Percentiles rank a stretch among this genome's conserved stretches.
Evolutionary conservation across 2,329 filamentous ascomycete species (phyloP).

Genomic region (Akanthomyces dipterigenus): DNA sequence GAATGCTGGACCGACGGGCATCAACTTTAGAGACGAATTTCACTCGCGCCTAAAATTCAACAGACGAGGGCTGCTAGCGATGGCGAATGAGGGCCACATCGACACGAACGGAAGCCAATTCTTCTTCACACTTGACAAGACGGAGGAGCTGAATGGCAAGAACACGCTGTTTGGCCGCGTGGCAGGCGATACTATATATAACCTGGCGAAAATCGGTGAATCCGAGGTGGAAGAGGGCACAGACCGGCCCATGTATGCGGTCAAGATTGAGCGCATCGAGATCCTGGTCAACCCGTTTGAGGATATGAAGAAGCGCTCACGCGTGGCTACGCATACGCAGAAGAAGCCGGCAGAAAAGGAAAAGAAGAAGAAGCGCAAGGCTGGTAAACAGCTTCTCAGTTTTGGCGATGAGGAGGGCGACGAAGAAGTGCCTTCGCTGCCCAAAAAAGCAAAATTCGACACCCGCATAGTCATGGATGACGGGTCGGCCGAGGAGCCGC

Average conservation of each 20-base stretch:
- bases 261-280: slow-evolving; percentile 68
- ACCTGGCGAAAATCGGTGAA: slow-evolving; percentile 88
- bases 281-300: slow-evolving; percentile 77
- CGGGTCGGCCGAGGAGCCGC: slow-evolving; percentile 26
- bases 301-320: slow-evolving; percentile 66
- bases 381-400: slow-evolving; percentile 69
- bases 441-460: slow-evolving; percentile 75
- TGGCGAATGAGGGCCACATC: slow-evolving; percentile 78
- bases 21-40: slow-evolving; percentile 75
- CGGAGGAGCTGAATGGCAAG: slow-evolving; percentile 78
- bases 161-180: slow-evolving; percentile 93
- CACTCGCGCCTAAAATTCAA: slow-evolving; percentile 92
- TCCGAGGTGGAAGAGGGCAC: slow-evolving; percentile 70
- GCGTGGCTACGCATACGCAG: slow-evolving; percentile 44
- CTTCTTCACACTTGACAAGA: slow-evolving; percentile 84
- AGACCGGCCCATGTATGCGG: slow-evolving; percentile 79
- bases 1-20: slow-evolving; percentile 52
- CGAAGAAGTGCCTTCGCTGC: slow-evolving; percentile 43
- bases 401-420: slow-evolving; percentile 68
- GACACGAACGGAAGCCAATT: slow-evolving; percentile 93
- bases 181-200: slow-evolving; percentile 92
- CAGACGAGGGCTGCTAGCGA: slow-evolving; percentile 80
- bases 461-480: slow-evolving; percentile 61
- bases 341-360: slow-evolving; percentile 32
- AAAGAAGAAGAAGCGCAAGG: slow-evolving; percentile 63